Base-by-base conservation (phyloP, 441 rosid genomes). In the Raphanus hybrid region DNA sequence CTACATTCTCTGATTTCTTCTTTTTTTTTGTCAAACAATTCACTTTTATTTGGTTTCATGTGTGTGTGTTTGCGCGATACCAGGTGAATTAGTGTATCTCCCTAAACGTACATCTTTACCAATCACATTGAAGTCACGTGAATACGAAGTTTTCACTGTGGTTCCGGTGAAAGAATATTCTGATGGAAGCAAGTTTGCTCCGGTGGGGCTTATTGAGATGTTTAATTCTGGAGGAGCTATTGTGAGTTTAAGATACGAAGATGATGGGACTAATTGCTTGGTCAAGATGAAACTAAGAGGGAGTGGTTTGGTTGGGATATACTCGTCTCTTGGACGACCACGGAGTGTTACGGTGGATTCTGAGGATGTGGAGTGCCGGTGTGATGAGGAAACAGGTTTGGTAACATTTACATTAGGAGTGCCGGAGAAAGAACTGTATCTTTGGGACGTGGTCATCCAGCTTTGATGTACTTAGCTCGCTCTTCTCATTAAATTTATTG, bases 181-280 rank as follows among this genome's bases (percentile, higher is more conserved):
- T 45, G 64, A 84, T 73, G 77, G 85, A 68, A 69, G 67, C 70
- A 82, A 60, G 18, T 87, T 88, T 70, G 92, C 87, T 32, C 84
- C 96, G 27, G 81, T 88, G 69, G 96, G 93, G 41, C 82, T 91
- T 77, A 78, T 80, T 1, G 90, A 91, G 74, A 88, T 89, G 96
- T 88, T 83, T 76, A 89, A 91, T 65, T 87, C 96, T 0, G 94
- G 92, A 45, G 96, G 96, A 80, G 90, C 88, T 27, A 76, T 89
- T 16, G 87, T 85, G 80, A 81, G 82, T 54, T 23, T 91, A 18
- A 78, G 68, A 23, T 79, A 73, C 75, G 55, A 26, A 29, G 48
- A 80, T 41, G 66, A 75, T 16, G 23, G n/a, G 16, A 60, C 84
- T 48, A 77, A 57, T 18, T 80, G 63, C 77, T 63, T 5, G 39